A percentile compares a stretch with the other conserved stretches of the same genome.
phyloP scores from a whole-genome alignment of 495 filamentous ascomycete genomes.

The Penicillium flavigenum region DNA sequence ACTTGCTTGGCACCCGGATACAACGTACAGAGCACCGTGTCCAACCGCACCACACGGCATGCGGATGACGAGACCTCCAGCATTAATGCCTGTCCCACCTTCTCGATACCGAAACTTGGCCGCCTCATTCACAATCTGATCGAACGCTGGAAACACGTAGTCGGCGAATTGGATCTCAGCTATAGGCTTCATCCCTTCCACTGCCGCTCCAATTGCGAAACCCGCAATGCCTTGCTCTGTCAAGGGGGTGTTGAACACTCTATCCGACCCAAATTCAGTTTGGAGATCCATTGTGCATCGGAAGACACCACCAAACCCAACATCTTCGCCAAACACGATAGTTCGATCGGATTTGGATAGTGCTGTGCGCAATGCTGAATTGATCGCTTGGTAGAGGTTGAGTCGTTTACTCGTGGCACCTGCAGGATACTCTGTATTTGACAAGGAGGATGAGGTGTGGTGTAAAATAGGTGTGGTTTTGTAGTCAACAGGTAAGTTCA shows the following conservation, averaged over 20 bases:
- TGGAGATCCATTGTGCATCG: slow-evolving; percentile 90
- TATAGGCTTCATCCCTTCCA: slow-evolving; percentile 88
- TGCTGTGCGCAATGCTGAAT: slow-evolving; percentile 79
- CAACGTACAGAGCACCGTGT: slow-evolving; percentile 81
- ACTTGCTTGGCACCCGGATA: background rate
- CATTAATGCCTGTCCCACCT: slow-evolving; percentile 64
- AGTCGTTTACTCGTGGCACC: slow-evolving; percentile 72
- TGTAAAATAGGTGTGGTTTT: slow-evolving; percentile 75
- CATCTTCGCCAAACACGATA: slow-evolving; percentile 92
- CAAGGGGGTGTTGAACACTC: slow-evolving; percentile 96
- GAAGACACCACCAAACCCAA: slow-evolving; percentile 96
- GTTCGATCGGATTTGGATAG: slow-evolving; percentile 83
- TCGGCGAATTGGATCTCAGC: slow-evolving; percentile 99
- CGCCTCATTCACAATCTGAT: slow-evolving; percentile 96
- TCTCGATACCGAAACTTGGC: slow-evolving; percentile 90
- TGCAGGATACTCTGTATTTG: slow-evolving; percentile 63
- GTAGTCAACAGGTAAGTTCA: slow-evolving; percentile 91
- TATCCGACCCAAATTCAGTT: slow-evolving; percentile 78
- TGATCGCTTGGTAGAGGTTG: slow-evolving; percentile 92
- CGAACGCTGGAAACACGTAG: slow-evolving; percentile 95
- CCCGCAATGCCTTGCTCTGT: slow-evolving; percentile 94
- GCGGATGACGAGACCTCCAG: slow-evolving; percentile 79
- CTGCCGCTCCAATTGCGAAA: slow-evolving; percentile 86
- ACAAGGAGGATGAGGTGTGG: slow-evolving; percentile 70
- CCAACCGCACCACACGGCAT: slow-evolving; percentile 96